Base-by-base conservation (phyloP, 768 basidiomycete species). In the Dendrothele bispora region DNA sequence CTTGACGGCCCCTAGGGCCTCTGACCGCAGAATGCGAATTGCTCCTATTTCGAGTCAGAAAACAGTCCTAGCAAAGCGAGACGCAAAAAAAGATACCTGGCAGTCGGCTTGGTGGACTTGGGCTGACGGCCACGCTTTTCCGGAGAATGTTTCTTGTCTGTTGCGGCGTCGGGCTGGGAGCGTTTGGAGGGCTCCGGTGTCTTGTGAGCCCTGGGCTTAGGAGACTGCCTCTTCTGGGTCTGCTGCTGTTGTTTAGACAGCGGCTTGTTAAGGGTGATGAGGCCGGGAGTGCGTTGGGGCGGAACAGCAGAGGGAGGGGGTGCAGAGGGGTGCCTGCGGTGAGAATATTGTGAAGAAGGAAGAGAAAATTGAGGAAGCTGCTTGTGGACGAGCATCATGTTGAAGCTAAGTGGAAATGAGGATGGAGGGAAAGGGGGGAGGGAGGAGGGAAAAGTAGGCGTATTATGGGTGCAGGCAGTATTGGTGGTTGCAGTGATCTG, bases 261-360 rank as follows among this genome's bases (percentile, higher is more conserved):
- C 11, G 82, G 82, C 72, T 82, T 85, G 45, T 84, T 80, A 41
- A 90, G 73, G 39, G 82, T 78, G 43, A 90, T 76, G 7, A 90
- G 74, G 60, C 88, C 88, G 1, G 87, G 88, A 0, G 80, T 86
- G 46, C 77, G 76, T 11, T 88, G 87, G 3, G 88, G 81, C 62
- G 86, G 84, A 4, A 86, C 80, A 51, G 83, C 73, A 57, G 84
- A 78, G 28, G 80, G 74, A 1, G 80, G 78, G 7, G 84, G 83
- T 0, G 87, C 86, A 0, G 87, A 88, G 17, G 86, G 82, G 59
- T 82, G 79, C 45, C 88, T 74, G 51, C 80, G 73, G 63, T 87
- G 86, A 18, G 71, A 61, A 7, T 60, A 57, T 20, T 57, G 68
- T 12, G 48, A 57, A 45, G 48, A 55, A 39, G 59, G 39, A 27